Conservation (phyloP, 306 rosid genomes). For the Lathyrus aphaca region DNA sequence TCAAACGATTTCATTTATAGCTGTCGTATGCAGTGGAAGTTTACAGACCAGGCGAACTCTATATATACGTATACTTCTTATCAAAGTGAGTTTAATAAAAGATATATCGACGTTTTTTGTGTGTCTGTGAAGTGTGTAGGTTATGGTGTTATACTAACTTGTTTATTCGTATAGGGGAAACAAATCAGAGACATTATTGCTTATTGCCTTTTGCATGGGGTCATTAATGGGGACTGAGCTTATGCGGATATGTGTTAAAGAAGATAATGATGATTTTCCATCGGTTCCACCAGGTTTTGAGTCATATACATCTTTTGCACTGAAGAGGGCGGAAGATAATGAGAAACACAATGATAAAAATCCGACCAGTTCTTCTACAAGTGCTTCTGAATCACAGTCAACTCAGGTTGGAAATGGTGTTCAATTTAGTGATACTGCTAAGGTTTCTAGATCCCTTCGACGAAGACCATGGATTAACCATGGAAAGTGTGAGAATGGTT, state of each 20-base stretch:
- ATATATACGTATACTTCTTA: constrained; percentile 32
- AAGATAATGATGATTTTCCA: constrained; percentile 92
- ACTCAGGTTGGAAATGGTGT: constrained; percentile 55
- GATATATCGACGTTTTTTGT: constrained; percentile 5
- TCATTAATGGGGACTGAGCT: constrained; percentile 89
- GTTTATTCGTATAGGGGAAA: constrained; percentile 39
- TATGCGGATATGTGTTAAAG: constrained; percentile 76
- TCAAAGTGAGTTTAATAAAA: constrained; percentile 39
- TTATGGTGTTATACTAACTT: constrained; percentile 34
- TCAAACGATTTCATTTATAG: constrained; percentile 40
- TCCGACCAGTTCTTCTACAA: constrained; percentile 51
- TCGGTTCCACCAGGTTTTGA: constrained; percentile 98
- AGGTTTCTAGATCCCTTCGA: constrained; percentile 68
- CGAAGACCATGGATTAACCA: constrained; percentile 71
- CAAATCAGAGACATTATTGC: constrained; percentile 29
- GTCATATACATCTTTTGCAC: constrained; percentile 70
- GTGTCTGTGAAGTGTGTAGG: not conserved
- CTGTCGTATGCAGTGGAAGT: constrained; percentile 31
- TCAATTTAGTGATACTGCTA: constrained; percentile 51
- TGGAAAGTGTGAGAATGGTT: constrained; percentile 52
- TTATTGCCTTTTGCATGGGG: constrained; percentile 34
- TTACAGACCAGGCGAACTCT: constrained; percentile 18
- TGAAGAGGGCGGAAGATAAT: constrained; percentile 56
- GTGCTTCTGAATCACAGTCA: constrained; percentile 58
- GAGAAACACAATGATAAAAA: constrained; percentile 53